Evolutionary conservation across 1,284 basidiomycete species (phyloP), one percentile per base, ranked within the genome.

Genomic region (Heliocybe sulcata): DNA sequence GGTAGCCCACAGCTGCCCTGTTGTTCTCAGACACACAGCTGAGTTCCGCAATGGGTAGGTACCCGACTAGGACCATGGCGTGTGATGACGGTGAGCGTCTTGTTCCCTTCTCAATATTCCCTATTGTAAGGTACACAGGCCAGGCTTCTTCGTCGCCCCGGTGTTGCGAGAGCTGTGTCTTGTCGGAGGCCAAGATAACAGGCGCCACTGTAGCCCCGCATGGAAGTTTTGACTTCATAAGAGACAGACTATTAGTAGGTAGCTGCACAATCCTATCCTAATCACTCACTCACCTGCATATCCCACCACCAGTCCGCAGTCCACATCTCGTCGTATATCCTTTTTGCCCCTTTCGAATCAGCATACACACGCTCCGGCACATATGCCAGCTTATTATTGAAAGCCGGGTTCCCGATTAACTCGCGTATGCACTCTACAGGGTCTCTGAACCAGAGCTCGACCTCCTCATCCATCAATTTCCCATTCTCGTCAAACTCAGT

Each of bases 61-160:
- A 77, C 0, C 67, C 75, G 4, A 78, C 45, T 0, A 78, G 63
- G 1, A 76, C 55, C 2, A 57, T 64, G 1, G 66, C 67, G 14
- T 60, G 65, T 1, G 64, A 53, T 69, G 61, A 8, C 65, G 61
- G 1, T 67, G 63, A 0, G 64, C 58, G 0, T 56, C 57, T 54
- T 63, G 63, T 31, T 68, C 52, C 58, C 69, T 72, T 73, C 0
- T 54, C 38, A 3, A 77, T 63, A 56, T 76, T 76, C 0, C 72
- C 72, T 2, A 75, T 61, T 0, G 67, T 71, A 0, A 74, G 58
- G 59, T 75, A 76, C 1, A 73, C 67, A 1, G 71, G 72, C 64
- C 65, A 72, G 16, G 70, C 72, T 2, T 54, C 54, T 49, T 71
- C 71, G 53, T 72, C 65, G 1, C 72, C 71, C n/a, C 65, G 62